Conservation (phyloP, 2,329 filamentous ascomycete genomes). For the Fusarium temperatum region DNA sequence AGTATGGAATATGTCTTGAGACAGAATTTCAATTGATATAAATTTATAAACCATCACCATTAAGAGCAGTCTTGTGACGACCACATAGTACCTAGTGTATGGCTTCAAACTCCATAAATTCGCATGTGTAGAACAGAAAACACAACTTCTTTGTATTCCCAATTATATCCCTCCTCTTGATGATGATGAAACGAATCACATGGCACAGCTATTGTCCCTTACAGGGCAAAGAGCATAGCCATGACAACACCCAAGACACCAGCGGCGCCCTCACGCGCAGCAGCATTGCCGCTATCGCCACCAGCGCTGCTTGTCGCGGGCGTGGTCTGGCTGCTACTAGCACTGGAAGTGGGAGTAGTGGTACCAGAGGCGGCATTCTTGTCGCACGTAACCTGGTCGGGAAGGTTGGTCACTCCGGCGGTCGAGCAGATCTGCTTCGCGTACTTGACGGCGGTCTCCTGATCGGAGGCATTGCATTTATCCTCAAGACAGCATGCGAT, state of each 20-base stretch:
- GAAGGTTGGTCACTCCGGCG: conserved; percentile 46
- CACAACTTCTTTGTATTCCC: not conserved
- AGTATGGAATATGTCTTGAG: too few species aligned
- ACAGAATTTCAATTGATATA: not conserved
- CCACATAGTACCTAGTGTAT: conserved; percentile 10
- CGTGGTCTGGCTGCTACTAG: conserved; percentile 1
- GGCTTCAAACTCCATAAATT: conserved; percentile 18
- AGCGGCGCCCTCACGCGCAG: conserved; percentile 23
- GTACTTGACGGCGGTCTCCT: conserved; percentile 48
- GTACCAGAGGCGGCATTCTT: conserved; percentile 5
- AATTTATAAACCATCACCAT: not conserved
- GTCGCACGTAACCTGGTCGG: conserved; percentile 50
- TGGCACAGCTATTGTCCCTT: not conserved
- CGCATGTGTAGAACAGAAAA: conserved; percentile 12
- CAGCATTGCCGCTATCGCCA: conserved; percentile 3
- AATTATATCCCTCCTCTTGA: conserved; percentile 8
- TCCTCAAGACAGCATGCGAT: conserved; percentile 55
- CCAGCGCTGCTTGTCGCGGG: not conserved
- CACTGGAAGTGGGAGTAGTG: conserved; percentile 17
- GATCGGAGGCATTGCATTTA: conserved; percentile 46
- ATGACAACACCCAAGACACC: conserved; percentile 42
- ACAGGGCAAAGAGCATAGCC: conserved; percentile 44
- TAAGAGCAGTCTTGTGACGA: conserved; percentile 12
- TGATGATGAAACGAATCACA: not conserved
- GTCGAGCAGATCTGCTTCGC: conserved; percentile 52